A percentile compares a stretch with the other conserved stretches of the same genome.
phyloP scores from a whole-genome alignment of 306 rosid genomes.

The Vigna trinervia region DNA sequence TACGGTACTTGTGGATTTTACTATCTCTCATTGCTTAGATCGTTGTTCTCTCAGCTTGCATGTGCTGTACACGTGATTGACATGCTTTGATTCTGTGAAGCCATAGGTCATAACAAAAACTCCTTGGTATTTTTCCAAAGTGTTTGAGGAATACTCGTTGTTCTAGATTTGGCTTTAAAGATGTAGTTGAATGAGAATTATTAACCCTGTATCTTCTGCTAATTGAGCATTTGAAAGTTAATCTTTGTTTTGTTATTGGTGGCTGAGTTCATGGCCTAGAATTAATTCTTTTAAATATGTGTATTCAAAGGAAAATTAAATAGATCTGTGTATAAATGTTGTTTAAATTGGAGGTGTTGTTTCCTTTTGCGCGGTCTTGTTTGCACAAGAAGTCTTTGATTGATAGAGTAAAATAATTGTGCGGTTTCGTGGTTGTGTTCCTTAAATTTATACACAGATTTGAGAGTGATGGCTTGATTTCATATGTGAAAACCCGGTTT shows the following conservation, averaged over 20 bases:
- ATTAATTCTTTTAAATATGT: neutral
- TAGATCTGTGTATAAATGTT: conserved; percentile 24
- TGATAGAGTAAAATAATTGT: neutral
- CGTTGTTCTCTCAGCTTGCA: neutral
- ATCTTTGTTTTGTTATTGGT: neutral
- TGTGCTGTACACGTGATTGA: neutral
- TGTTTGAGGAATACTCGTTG: neutral
- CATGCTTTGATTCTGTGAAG: too few species aligned
- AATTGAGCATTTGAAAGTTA: neutral
- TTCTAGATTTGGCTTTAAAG: neutral
- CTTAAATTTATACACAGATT: neutral
- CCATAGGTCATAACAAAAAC: too few species aligned
- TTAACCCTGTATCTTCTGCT: neutral
- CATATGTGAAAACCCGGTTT: neutral
- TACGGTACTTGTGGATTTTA: neutral
- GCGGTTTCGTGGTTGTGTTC: neutral
- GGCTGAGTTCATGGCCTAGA: neutral
- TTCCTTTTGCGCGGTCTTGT: neutral
- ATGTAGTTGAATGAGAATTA: neutral
- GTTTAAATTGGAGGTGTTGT: conserved; percentile 6
- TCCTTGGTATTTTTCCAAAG: neutral
- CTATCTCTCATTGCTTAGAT: neutral
- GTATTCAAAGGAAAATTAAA: conserved; percentile 1
- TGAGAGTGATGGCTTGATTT: conserved; percentile 7
- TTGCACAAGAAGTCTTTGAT: neutral